Base-by-base conservation (phyloP, 129 eudicot genomes). In the Dittrichia graveolens region DNA sequence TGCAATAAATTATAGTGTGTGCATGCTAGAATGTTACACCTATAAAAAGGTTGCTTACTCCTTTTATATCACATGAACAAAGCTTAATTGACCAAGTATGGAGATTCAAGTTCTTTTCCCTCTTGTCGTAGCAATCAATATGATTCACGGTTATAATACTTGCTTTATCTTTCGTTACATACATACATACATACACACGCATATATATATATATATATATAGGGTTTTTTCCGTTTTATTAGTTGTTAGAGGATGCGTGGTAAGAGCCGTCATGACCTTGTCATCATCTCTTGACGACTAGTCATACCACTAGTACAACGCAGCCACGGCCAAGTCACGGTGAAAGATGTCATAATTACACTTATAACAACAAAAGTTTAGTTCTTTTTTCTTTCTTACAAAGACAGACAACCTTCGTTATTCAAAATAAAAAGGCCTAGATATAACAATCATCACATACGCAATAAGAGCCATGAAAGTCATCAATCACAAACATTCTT, bases 91-190 rank as follows among this genome's bases (percentile, higher is more conserved):
- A 24, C 31, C 31, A 2, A 42, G 41, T 8, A 74, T 75, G 79
- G 53, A 75, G 65, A 8, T 52, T 75, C 73, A 75, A 24, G 14
- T 52, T 74, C 11, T 42, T 14, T 52, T 52, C 15, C 45, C 44
- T 2, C 16, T 53, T 52, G 5, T 40, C 15, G 18, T 75, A 19
- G 55, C 35, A 19, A 64, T 13, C 45, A 24, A 7, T 52, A 52
- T 64, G 13, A 53, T 42, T 6, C 7, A 52, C 7, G 79, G 79
- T 75, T 63, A n/a, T n/a, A 63, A 6, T 1, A 40, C 16, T 14
- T n/a, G 7, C 5, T 39, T 19, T 3, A 8, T 49, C 46, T 24
- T 3, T 8, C 13, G 8, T 12, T 5, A 45, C 8, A 11, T 45
- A 45, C 2, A 59, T 59, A 2, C 11, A 10, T 59, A 59, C 7